phyloP scores from a whole-genome alignment of 1,284 basidiomycete species.

The Serendipita sp. region DNA sequence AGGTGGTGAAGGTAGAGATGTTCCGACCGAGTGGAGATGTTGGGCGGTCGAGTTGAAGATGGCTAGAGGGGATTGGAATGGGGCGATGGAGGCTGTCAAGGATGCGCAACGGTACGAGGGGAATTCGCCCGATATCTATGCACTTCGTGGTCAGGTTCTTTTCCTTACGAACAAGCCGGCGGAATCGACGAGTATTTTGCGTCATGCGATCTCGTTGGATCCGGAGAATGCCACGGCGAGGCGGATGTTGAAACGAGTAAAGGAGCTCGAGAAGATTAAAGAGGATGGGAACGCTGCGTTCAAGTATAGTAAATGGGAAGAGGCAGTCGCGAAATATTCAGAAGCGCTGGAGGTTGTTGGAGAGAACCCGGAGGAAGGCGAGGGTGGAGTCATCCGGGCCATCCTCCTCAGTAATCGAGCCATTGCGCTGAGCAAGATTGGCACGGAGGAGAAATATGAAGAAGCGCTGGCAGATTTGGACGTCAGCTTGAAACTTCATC shows the following conservation, averaged over 20 bases:
- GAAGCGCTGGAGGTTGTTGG: constrained; percentile 57
- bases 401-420: constrained; percentile 74
- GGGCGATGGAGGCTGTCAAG: constrained; percentile 54
- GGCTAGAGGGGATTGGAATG: constrained; percentile 52
- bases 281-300: constrained; percentile 74
- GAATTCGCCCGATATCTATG: constrained; percentile 68
- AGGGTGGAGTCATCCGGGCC: constrained; percentile 62
- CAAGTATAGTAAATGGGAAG: constrained; percentile 44
- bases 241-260: constrained; percentile 57
- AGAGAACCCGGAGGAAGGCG: constrained; percentile 46
- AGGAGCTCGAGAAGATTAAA: constrained; percentile 67
- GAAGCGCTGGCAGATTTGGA: constrained; percentile 62
- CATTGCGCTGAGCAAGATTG: constrained; percentile 62
- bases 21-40: constrained; percentile 62
- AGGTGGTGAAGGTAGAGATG: constrained; percentile 56
- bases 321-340: constrained; percentile 55
- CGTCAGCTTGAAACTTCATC: constrained; percentile 46
- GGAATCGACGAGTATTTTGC: constrained; percentile 36
- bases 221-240: constrained; percentile 63
- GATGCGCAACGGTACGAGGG: constrained; percentile 60
- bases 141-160: constrained; percentile 64
- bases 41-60: constrained; percentile 68
- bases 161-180: constrained; percentile 62
- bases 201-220: constrained; percentile 65
- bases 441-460: constrained; percentile 35